Conservation (phyloP, 306 rosid species). For the Acacia crassicarpa region DNA sequence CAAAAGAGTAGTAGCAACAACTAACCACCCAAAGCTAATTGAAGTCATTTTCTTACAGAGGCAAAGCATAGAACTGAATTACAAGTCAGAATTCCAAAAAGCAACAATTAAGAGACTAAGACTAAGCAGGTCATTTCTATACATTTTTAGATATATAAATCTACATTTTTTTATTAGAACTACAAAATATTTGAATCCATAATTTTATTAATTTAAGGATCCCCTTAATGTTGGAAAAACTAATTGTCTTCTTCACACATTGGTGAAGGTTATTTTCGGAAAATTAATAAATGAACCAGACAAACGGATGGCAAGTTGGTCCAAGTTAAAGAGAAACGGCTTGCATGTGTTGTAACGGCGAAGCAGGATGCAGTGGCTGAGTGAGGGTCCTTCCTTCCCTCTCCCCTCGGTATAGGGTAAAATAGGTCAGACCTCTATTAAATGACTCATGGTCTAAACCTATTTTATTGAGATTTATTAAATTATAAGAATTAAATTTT, state of each 20-base stretch:
- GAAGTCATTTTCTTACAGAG: constrained; percentile 27
- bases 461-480: too few species aligned
- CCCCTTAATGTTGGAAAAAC: not conserved
- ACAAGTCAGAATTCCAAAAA: constrained; percentile 43
- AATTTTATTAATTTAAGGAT: not conserved
- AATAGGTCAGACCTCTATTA: too few species aligned
- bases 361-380: constrained; percentile 34
- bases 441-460: too few species aligned
- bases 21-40: not conserved
- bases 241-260: not conserved
- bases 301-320: constrained; percentile 57
- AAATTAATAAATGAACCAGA: not conserved
- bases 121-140: not conserved
- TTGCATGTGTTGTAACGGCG: constrained; percentile 72
- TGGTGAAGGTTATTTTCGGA: not conserved
- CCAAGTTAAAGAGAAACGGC: constrained; percentile 78
- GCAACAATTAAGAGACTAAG: constrained; percentile 23
- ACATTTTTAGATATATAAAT: not conserved
- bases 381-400: not conserved
- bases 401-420: too few species aligned
- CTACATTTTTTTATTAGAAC: too few species aligned
- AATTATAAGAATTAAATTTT: too few species aligned
- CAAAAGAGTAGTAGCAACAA: not conserved
- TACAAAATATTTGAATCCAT: too few species aligned
- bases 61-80: constrained; percentile 40